Evolutionary conservation across 139 green algal species (phyloP), one percentile per base, ranked within the genome.

Genomic region (Trebouxia sp.): DNA sequence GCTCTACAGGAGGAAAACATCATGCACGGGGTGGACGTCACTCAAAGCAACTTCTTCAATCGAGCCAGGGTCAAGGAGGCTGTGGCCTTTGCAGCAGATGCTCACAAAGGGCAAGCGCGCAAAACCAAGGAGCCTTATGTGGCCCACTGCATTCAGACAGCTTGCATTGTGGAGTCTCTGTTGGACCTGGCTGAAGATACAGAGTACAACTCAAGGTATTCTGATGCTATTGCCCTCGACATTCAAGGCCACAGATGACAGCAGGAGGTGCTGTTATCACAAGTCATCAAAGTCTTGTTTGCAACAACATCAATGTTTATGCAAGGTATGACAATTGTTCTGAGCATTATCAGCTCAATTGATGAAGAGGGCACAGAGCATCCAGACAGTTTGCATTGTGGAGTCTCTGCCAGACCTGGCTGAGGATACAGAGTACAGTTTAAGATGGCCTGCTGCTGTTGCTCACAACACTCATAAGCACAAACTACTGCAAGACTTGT

Each of bases 51-150:
- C 15, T 93, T 91, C 80, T 88, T 97, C 38, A n/a, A 26, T 14
- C 65, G 84, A 1, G 87, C 85, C 0, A 32, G 50, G 1, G 89
- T 98, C 32, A 55, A 87, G 55, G 55, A 65, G 28, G 95, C 96
- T 6, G 89, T 91, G 11, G 85, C 92, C 0, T 98, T 97, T 89
- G 96, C 96, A 28, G 93, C 89, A 6, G 43, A 65, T 9, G 93
- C 92, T 1, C 95, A 98, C 82, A 69, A 74, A 39, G 93, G 90
- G 7, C 93, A 98, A 87, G 78, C 82, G 53, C 89, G 96, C 41
- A 94, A 92, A 76, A 98, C 94, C 10, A 91, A 93, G 5, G 89
- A 98, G 82, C 92, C 95, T 0, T 99, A 99, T 79, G 88, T 98
- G 0, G 86, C 79, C 1, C 96, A 99, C 85, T 98, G 94, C 90